Evolutionary conservation across 2,329 filamentous ascomycete genomes (phyloP).

Genomic region (Cryphonectria nitschkei): DNA sequence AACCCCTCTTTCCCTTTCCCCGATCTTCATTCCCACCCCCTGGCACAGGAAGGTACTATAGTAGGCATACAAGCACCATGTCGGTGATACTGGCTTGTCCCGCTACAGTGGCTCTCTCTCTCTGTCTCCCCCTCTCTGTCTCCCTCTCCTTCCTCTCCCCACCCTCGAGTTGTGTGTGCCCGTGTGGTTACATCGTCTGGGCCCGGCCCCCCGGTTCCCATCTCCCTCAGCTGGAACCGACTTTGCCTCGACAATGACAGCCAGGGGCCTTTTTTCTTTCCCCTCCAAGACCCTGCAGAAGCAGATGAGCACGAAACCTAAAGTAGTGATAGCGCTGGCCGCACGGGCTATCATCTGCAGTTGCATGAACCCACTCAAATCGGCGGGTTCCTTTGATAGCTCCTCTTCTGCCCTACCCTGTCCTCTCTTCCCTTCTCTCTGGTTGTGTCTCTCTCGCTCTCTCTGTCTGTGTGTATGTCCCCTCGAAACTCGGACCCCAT

Average conservation of each 20-base stretch:
- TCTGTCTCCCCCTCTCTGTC: neutral
- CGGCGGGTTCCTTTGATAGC: conserved; percentile 1
- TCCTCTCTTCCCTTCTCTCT: neutral
- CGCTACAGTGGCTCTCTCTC: neutral
- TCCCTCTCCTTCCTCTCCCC: too few species aligned
- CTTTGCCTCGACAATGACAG: neutral
- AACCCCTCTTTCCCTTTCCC: neutral
- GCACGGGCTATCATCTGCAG: conserved; percentile 3
- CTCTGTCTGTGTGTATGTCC: neutral
- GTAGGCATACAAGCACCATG: neutral
- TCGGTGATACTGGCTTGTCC: neutral
- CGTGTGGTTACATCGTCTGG: conserved; percentile 4
- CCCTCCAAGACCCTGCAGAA: neutral
- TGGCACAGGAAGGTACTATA: neutral
- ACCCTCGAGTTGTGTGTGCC: neutral
- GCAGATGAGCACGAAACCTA: neutral
- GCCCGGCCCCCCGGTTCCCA: neutral
- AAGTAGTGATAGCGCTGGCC: conserved; percentile 1
- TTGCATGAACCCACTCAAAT: conserved; percentile 1
- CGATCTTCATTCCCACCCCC: neutral
- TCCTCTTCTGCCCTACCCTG: neutral
- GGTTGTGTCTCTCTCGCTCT: too few species aligned
- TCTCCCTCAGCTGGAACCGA: neutral
- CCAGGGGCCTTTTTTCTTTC: neutral
- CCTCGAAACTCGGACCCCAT: neutral